These are phyloP conservation scores for Micromonas commoda DNA, from an alignment of 139 green algal species.

Conservation along the genomic window DNA sequence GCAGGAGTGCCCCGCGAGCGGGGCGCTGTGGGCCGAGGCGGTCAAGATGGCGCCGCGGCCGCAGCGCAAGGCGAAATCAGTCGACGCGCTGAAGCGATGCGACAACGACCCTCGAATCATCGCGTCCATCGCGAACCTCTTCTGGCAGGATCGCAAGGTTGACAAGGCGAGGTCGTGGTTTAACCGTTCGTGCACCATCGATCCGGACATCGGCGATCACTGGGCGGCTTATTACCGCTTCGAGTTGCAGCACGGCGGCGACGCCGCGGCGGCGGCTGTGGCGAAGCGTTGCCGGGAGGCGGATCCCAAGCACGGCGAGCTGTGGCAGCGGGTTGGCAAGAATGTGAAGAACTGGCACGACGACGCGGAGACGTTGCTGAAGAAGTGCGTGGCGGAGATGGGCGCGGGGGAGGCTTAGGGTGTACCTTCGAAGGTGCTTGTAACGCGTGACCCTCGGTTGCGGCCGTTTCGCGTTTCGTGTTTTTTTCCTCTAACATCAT, in stretches of 20 bases:
- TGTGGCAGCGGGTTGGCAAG: constrained; percentile 79
- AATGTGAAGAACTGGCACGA: constrained; percentile 62
- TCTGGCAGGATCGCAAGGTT: constrained; percentile 84
- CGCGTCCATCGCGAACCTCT: constrained; percentile 77
- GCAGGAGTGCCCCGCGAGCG: constrained; percentile 81
- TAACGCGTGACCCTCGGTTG: no score
- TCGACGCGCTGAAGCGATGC: constrained; percentile 90
- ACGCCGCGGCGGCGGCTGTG: constrained; percentile 30
- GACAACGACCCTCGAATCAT: constrained; percentile 78
- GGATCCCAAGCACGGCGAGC: constrained; percentile 85
- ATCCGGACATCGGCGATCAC: constrained; percentile 81
- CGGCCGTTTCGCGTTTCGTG: no score
- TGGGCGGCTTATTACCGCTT: constrained; percentile 75
- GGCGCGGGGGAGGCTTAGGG: background rate
- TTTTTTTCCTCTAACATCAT: no score
- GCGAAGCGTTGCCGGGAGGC: constrained; percentile 34
- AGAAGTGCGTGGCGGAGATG: constrained; percentile 37
- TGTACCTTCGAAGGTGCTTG: background rate
- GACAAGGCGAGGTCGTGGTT: constrained; percentile 88
- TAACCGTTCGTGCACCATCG: constrained; percentile 70
- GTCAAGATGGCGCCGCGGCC: constrained; percentile 78
- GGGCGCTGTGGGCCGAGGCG: constrained; percentile 77
- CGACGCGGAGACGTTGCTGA: constrained; percentile 61
- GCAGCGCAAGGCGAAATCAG: constrained; percentile 63
- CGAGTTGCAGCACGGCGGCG: constrained; percentile 32